Evolutionary conservation across 192 early-diverging fungal species (phyloP).

Genomic region (Podila epicladia): DNA sequence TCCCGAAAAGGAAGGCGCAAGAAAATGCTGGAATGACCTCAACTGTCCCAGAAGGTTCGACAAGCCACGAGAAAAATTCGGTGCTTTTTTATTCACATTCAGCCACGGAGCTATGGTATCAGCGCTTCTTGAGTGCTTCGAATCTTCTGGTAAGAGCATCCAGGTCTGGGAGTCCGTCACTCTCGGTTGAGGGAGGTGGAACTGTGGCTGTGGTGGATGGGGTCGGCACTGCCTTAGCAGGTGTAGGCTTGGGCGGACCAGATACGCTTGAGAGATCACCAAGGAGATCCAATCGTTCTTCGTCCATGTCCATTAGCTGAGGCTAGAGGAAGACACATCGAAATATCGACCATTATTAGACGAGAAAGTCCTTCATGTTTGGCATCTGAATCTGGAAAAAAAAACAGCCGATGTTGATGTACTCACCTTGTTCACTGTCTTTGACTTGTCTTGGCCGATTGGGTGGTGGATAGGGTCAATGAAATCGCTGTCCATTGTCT

Average conservation of each 20-base stretch:
- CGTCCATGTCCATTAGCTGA: slow-evolving; percentile 19
- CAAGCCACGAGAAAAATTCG: not conserved
- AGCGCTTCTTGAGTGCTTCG: slow-evolving; percentile 71
- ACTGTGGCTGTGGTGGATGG: slow-evolving; percentile 11
- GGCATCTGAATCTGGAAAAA: not conserved
- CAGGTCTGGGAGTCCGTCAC: slow-evolving; percentile 68
- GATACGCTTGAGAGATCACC: slow-evolving; percentile 15
- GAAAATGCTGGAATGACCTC: not conserved
- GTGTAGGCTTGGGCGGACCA: slow-evolving; percentile 19
- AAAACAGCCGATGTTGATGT: not conserved
- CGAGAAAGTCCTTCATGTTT: not conserved
- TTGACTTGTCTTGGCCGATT: slow-evolving; percentile 7
- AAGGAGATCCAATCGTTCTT: slow-evolving; percentile 23
- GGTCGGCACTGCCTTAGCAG: slow-evolving; percentile 13
- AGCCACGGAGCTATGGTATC: not conserved
- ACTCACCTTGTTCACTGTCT: slow-evolving; percentile 13
- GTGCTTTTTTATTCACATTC: not conserved
- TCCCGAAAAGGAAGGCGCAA: not conserved
- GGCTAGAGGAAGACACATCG: slow-evolving; percentile 5
- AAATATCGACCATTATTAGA: not conserved
- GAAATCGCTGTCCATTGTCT: slow-evolving; percentile 38
- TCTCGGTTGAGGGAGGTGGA: slow-evolving; percentile 6
- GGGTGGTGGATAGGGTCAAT: slow-evolving; percentile 40
- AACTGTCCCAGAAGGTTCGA: not conserved
- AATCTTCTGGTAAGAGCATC: slow-evolving; percentile 82